Evolutionary conservation across 1,284 basidiomycete species (phyloP), one percentile per base, ranked within the genome.

Genomic region (Cryptococcus hybrid): DNA sequence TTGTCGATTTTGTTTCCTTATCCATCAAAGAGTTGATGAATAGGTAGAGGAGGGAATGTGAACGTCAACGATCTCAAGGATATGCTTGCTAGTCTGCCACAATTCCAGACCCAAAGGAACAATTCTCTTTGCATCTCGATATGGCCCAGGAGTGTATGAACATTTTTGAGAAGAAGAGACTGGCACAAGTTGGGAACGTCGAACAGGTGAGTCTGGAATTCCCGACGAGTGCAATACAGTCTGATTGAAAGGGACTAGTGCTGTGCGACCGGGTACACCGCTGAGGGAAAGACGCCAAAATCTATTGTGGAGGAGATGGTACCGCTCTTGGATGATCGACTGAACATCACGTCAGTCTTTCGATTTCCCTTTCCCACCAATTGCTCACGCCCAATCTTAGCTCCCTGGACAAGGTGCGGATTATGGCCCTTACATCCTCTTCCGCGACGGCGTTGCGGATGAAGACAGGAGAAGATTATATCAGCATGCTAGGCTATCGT

Each of bases 121-220:
- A 95, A 88, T 95, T 98, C 75, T 98, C 94, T 12, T 78, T 98
- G 37, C 96, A 99, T 78, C 81, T 99, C 46, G 95, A 88, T 66
- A 95, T 99, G 89, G 95, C 96, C 0, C 91, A 98, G 75, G 90
- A 94, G 67, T 98, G 93, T 72, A 99, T 99, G 95, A 83, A 80
- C 13, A 83, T 92, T 24, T 99, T 99, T 70, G 92, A 96, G 74
- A 85, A 84, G 64, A 88, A 90, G 70, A 92, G 91, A 69, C 80
- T 99, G 51, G 84, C 92, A 7, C 80, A 85, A n/a, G 84, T 92
- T 3, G 95, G 89, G 12, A 88, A 86, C 62, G 91, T 99, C 30
- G 95, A 99, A 78, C 95, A 99, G 84, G 90, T 90, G 66, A 59
- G 79, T 53, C 15, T 63, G 34, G 18, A 8, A 8, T 7, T 24